These are phyloP conservation scores for Geranium rotundifolium DNA, from an alignment of 345 rosid species.

Conservation along the genomic window DNA sequence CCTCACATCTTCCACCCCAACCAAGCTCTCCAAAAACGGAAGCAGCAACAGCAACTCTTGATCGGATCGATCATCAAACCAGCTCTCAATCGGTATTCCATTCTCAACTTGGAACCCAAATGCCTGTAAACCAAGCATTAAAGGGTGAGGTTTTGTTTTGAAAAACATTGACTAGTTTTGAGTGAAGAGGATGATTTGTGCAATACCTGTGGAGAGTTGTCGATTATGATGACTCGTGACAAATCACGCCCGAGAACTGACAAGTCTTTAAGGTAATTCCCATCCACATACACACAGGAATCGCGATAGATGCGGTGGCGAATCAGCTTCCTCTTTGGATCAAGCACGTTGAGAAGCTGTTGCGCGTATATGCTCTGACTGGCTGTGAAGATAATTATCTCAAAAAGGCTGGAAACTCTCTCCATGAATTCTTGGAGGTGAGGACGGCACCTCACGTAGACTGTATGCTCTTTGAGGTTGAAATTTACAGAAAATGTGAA, in stretches of 20 bases:
- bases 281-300: conserved; percentile 90
- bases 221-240: conserved; percentile 72
- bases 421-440: conserved; percentile 84
- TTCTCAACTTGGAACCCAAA: conserved; percentile 99
- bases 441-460: conserved; percentile 91
- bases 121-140: conserved; percentile 36
- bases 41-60: conserved; percentile 68
- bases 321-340: conserved; percentile 83
- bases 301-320: conserved; percentile 94
- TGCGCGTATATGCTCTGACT: conserved; percentile 97
- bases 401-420: conserved; percentile 68
- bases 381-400: conserved; percentile 92
- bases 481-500: conserved; percentile 87
- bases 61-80: conserved; percentile 83
- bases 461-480: conserved; percentile 73
- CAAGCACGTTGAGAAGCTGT: conserved; percentile 96
- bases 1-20: conserved; percentile 82
- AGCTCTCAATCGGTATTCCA: conserved; percentile 96
- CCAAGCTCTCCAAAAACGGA: conserved; percentile 88
- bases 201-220: conserved; percentile 89
- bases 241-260: conserved; percentile 93
- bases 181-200: not conserved
- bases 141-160: not conserved
- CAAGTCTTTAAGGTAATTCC: conserved; percentile 89
- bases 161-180: not conserved